Evolutionary conservation across 805 yeast species (phyloP), one percentile per base, ranked within the genome.

Genomic region (Metschnikowia lachancei): DNA sequence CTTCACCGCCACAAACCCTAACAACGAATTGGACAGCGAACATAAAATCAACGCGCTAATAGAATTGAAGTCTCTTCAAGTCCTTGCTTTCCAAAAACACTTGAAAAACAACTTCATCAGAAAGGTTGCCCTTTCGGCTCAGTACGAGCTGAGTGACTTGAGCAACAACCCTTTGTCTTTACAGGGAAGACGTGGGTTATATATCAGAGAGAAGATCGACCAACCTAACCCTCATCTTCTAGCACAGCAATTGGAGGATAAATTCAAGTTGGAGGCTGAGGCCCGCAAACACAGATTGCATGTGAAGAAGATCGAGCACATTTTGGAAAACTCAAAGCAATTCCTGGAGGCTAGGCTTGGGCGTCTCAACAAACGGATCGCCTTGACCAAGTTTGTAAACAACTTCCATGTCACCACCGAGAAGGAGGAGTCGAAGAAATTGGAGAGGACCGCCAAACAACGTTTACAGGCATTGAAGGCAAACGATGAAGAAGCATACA

Each of bases 391-490:
- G 54, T 64, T 67, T 19, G 65, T 78, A 31, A 65, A 57, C 47
- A 71, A 69, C 53, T 77, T 70, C 67, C 89, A 83, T 56, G 70
- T 67, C 48, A 67, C 68, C 46, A 75, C 81, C 20, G 94, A 85
- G 62, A 82, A 79, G 61, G 95, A 87, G 46, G 94, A 86, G 64
- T 79, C 81, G 51, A 85, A 78, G 68, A 78, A 83, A 64, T 66
- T 84, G 51, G 94, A 87, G 64, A 81, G 80, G 62, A 86, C 83
- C 24, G 95, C 95, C n/a, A 86, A 83, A 60, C 91, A 85, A 62
- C 85, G 95, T 79, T 77, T 87, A 66, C 90, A 84, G 59, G 94
- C 94, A 24, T 78, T 87, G 73, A 85, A 84, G 64, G 87, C 91
- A 14, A 86, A 87, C 63, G 95, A 87, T 70, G 95, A 87, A 65